A percentile compares a stretch with the other conserved stretches of the same genome.
Conservation (phyloP, 2,329 filamentous ascomycete genomes). For the Thermothelomyces thermophilus region DNA sequence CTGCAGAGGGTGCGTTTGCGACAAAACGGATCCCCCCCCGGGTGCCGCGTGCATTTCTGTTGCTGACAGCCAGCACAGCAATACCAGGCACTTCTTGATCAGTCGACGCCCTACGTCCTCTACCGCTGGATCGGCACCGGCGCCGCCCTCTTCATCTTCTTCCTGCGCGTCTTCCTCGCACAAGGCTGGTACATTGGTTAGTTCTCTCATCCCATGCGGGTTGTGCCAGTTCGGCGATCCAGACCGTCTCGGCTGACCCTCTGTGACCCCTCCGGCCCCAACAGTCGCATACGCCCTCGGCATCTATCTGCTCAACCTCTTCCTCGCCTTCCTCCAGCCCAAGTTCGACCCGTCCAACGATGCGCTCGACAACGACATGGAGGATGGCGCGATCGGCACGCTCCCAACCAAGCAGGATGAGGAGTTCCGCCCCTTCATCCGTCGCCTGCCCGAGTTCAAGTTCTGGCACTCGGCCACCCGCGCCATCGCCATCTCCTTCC, state of each 20-base stretch:
- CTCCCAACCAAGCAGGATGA: conserved; percentile 94
- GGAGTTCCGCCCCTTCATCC: conserved; percentile 96
- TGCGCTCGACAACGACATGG: conserved; percentile 84
- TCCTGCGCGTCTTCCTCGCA: conserved; percentile 78
- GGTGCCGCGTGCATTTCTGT: neutral
- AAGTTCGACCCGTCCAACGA: conserved; percentile 98
- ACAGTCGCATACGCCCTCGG: conserved; percentile 95
- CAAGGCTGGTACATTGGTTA: conserved; percentile 98
- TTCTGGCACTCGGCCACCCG: conserved; percentile 97
- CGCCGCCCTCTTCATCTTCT: conserved; percentile 70
- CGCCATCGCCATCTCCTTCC: conserved; percentile 73
- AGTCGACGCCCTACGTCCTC: conserved; percentile 79
- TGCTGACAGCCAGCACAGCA: conserved; percentile 47
- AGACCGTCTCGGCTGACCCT: too few species aligned
- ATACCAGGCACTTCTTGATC: conserved; percentile 91
- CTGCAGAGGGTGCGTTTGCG: conserved; percentile 54
- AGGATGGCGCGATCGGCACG: conserved; percentile 75
- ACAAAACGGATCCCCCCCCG: too few species aligned
- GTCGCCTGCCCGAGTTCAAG: conserved; percentile 96
- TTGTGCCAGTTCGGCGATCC: too few species aligned
- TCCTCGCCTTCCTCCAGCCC: conserved; percentile 95
- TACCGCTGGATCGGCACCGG: conserved; percentile 91
- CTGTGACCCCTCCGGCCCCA: too few species aligned
- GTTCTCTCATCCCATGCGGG: conserved; percentile 21
- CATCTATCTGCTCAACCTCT: conserved; percentile 98